Evolutionary conservation across 306 rosid species (phyloP).

Genomic region (Potentilla sterilis): DNA sequence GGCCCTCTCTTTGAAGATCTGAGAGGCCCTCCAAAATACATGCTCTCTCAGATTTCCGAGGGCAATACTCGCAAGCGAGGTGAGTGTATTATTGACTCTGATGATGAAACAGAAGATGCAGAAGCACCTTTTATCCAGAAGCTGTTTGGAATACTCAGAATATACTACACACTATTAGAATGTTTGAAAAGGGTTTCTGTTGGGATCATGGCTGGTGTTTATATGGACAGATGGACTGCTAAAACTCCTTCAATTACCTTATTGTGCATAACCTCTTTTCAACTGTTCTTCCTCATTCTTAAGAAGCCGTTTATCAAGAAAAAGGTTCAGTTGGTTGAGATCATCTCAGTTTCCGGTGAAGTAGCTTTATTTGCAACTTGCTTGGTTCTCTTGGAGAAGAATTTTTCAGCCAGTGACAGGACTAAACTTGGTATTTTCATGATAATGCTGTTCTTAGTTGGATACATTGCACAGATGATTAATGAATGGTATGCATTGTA

Average conservation of each 20-base stretch:
- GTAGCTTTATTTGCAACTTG: constrained; percentile 50
- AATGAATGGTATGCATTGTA: constrained; percentile 83
- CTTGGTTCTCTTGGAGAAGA: constrained; percentile 44
- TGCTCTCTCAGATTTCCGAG: constrained; percentile 82
- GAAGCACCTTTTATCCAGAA: constrained; percentile 93
- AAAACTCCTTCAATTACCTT: constrained; percentile 45
- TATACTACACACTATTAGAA: constrained; percentile 73
- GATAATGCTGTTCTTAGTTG: constrained; percentile 61
- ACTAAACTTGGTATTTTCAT: constrained; percentile 52
- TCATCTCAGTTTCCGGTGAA: constrained; percentile 60
- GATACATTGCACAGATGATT: constrained; percentile 48
- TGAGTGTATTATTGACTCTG: constrained; percentile 69
- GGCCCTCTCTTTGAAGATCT: constrained; percentile 90
- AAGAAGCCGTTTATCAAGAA: constrained; percentile 94
- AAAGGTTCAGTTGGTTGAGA: constrained; percentile 81
- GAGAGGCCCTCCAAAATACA: constrained; percentile 94
- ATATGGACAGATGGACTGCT: constrained; percentile 38
- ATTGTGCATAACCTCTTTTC: constrained; percentile 61
- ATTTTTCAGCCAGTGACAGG: constrained; percentile 39
- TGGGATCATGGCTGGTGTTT: constrained; percentile 66
- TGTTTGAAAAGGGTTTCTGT: constrained; percentile 51
- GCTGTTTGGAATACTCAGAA: constrained; percentile 86
- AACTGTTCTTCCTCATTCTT: constrained; percentile 80
- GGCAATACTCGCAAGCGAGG: constrained; percentile 35
- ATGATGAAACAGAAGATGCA: constrained; percentile 92